Base-by-base conservation (phyloP, 2,329 filamentous ascomycete genomes). In the Ophiostoma sp. region DNA sequence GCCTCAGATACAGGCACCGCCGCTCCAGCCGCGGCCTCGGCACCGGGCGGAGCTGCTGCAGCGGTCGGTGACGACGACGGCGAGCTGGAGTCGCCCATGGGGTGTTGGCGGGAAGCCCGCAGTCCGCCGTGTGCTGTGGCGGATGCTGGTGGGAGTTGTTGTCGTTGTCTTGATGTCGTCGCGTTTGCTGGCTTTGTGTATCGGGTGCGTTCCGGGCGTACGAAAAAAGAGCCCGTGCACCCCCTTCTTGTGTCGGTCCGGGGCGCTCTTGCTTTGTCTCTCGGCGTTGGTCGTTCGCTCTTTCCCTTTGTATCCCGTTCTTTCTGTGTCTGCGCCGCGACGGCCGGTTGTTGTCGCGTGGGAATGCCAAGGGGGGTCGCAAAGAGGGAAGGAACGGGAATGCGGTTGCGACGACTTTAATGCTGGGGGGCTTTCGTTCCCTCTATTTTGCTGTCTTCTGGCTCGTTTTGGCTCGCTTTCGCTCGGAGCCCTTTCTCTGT, bases 11-110 rank as follows among this genome's bases (percentile, higher is more conserved):
- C 45, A 1, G 55, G 25, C 19, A 22, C 36, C 39, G 64, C 50
- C 25, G 55, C 52, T 5, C 48, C 50, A 63, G 39, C 55, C 48
- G 57, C 69, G 52, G 39, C 63, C 36, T 69, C 61, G 52, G 25
- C 61, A 28, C 25, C 48, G 50, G 69, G 39, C 57, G 52, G 25
- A 22, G 68, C 42, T 28, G 70, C 48, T 42, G 45, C 70, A 15
- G 73, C 59, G 42, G 70, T 50, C 36, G 70, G 61, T 69, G 74
- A 45, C 70, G 69, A 61, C 71, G 75, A 71, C 70, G 73, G 70
- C 70, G 72, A 52, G 74, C 71, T 57, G 71, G 73, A 71, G 71
- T 64, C 73, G 66, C 71, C 61, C 74, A 76, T 76, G 66, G 66
- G 59, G 63, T 72, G 73, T 39, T 69, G 19, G 52, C 50, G 33